Percentiles rank a stretch among this genome's conserved stretches.
Conservation (phyloP, 1,139 yeast genomes). For the Geotrichum citri-aurantii region DNA sequence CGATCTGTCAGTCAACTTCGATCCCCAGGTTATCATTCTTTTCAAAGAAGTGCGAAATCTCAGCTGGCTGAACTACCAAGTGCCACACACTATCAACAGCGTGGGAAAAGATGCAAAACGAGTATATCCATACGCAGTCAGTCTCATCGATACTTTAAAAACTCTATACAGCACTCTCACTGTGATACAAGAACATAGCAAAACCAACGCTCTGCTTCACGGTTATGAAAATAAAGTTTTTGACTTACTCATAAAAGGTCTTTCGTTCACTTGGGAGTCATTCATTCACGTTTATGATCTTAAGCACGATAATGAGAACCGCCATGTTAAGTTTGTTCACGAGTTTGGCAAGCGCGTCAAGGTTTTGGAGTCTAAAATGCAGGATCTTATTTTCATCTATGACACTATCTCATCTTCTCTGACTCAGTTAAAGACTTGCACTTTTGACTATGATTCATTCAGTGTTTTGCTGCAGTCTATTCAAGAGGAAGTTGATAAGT, state of each 20-base stretch:
- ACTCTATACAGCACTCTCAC: conserved; percentile 31
- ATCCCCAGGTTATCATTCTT: conserved; percentile 42
- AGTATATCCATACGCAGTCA: conserved; percentile 54
- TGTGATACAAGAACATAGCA: conserved; percentile 35
- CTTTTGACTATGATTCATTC: conserved; percentile 29
- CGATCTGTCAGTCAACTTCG: conserved; percentile 45
- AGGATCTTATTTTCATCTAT: conserved; percentile 26
- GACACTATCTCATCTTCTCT: conserved; percentile 26
- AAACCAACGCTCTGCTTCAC: conserved; percentile 42
- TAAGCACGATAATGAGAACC: conserved; percentile 34
- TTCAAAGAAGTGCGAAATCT: conserved; percentile 53
- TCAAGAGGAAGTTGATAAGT: conserved; percentile 42
- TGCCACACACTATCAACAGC: conserved; percentile 48
- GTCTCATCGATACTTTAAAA: conserved; percentile 47
- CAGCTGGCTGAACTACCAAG: conserved; percentile 48
- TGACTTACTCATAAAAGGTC: conserved; percentile 32
- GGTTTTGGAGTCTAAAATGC: conserved; percentile 38
- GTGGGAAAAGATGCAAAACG: conserved; percentile 45
- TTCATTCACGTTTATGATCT: conserved; percentile 49
- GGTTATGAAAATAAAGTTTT: conserved; percentile 39
- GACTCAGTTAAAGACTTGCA: conserved; percentile 33
- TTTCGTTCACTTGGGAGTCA: conserved; percentile 50
- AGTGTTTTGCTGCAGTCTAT: conserved; percentile 32
- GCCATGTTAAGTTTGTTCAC: conserved; percentile 40
- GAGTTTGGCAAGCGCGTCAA: conserved; percentile 41